phyloP scores from a whole-genome alignment of 768 basidiomycete genomes.

The Kwoniella sp. region DNA sequence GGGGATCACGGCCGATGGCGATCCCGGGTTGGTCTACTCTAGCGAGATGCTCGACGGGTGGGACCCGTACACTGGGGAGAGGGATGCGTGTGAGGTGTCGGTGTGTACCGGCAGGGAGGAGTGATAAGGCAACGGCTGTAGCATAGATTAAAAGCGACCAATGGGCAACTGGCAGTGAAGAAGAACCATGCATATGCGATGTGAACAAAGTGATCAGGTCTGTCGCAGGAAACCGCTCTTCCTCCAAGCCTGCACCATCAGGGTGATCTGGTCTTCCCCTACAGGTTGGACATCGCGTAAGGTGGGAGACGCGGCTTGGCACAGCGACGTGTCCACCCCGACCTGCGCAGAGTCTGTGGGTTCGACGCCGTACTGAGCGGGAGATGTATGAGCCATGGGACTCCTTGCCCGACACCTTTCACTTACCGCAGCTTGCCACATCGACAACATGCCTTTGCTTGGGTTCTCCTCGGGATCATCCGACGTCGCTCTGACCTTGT shows the following conservation, averaged over 20 bases:
- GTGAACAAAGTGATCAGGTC: not conserved
- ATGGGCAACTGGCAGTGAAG: not conserved
- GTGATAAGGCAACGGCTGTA: not conserved
- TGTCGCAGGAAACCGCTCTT: conserved; percentile 48
- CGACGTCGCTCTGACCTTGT: conserved; percentile 46
- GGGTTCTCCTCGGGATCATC: conserved; percentile 51
- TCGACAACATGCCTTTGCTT: conserved; percentile 50
- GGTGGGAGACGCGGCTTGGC: conserved; percentile 42
- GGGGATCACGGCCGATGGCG: conserved; percentile 35
- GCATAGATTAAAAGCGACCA: not conserved
- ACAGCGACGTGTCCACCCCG: conserved; percentile 45
- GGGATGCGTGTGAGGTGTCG: conserved; percentile 47
- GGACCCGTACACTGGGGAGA: conserved; percentile 48
- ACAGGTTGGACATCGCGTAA: conserved; percentile 42
- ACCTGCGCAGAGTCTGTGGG: conserved; percentile 20
- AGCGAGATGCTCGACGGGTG: conserved; percentile 44
- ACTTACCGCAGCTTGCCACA: conserved; percentile 43
- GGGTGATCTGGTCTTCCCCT: conserved; percentile 46
- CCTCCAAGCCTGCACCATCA: conserved; percentile 54
- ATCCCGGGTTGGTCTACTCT: conserved; percentile 37
- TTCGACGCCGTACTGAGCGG: conserved; percentile 38
- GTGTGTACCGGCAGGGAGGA: conserved; percentile 35
- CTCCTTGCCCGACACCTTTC: no score
- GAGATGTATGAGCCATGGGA: not conserved
- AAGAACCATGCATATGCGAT: not conserved